Base-by-base conservation (phyloP, 805 yeast species). In the Myxozyma kluyveri region DNA sequence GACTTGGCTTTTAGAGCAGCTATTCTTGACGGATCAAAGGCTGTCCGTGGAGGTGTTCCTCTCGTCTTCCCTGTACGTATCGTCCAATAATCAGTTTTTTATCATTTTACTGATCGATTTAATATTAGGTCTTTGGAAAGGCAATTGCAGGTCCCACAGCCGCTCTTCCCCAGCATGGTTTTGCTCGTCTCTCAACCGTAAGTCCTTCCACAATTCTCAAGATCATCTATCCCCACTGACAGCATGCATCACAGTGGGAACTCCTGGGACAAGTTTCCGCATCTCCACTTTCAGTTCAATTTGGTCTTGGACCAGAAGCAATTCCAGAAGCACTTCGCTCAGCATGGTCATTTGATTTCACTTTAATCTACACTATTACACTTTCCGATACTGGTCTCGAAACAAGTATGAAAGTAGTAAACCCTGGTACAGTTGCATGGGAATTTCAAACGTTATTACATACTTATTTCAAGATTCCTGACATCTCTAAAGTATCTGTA, bases 21-120 rank as follows among this genome's bases (percentile, higher is more conserved):
- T 42, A 81, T 82, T 63, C 72, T 91, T 55, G 98, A 93, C 65
- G 98, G 98, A 9, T 72, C 91, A 41, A 86, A 85, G 65, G 95
- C 99, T 1, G 97, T 93, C 18, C 80, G 99, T 68, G 99, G 99
- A 59, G 99, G 99, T 46, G 87, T 93, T 47, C 99, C 99, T 10
- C 73, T 93, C 22, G 98, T 91, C 6, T 93, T 93, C 77, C 99
- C 99, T 1, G 87, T 62, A 23, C 27, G 63, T 39, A 9, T 14
- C 31, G 2, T 14, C 10, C 47, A 17, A 22, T 37, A 19, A 4
- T 18, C 19, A 10, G 23, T 14, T 18, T 12, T 9, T 3, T 3
- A 14, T 7, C 18, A 33, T 14, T 22, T n/a, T n/a, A n/a, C n/a
- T 27, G 32, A 19, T 47, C 19, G 27, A 22, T 18, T 22, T n/a